These are phyloP conservation scores for Smittium culicis DNA, from an alignment of 371 early-diverging fungal species.

Conservation along the genomic window DNA sequence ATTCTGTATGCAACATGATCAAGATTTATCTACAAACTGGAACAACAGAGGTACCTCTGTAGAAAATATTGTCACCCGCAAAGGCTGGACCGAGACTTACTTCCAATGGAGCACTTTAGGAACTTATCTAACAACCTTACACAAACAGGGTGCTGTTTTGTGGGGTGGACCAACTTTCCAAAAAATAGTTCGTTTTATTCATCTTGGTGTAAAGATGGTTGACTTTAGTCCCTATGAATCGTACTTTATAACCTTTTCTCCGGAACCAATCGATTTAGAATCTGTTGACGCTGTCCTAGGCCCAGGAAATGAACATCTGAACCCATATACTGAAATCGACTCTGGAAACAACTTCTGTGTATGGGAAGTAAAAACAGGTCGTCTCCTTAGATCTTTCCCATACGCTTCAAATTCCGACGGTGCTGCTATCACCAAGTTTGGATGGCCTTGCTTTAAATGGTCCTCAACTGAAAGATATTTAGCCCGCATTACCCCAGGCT, in stretches of 20 bases:
- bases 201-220: constrained; percentile 77
- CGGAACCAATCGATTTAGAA: constrained; percentile 59
- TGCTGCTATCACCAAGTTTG: constrained; percentile 38
- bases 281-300: constrained; percentile 35
- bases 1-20: constrained; percentile 69
- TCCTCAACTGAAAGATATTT: constrained; percentile 84
- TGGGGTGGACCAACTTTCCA: constrained; percentile 94
- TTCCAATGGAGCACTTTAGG: constrained; percentile 91
- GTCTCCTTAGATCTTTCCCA: constrained; percentile 76
- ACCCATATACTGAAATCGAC: constrained; percentile 57
- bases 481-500: constrained; percentile 71
- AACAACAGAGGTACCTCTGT: constrained; percentile 76
- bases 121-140: constrained; percentile 84
- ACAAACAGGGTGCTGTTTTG: constrained; percentile 82
- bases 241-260: constrained; percentile 82
- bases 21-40: constrained; percentile 74
- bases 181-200: constrained; percentile 79
- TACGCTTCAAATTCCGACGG: constrained; percentile 17
- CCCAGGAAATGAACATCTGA: constrained; percentile 35
- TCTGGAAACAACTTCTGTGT: constrained; percentile 64
- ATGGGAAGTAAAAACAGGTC: constrained; percentile 84
- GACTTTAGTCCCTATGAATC: constrained; percentile 90
- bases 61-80: constrained; percentile 56
- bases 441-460: constrained; percentile 97
- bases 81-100: constrained; percentile 86